Evolutionary conservation across 2,329 filamentous ascomycete species (phyloP).

Genomic region (Botrytis elliptica): DNA sequence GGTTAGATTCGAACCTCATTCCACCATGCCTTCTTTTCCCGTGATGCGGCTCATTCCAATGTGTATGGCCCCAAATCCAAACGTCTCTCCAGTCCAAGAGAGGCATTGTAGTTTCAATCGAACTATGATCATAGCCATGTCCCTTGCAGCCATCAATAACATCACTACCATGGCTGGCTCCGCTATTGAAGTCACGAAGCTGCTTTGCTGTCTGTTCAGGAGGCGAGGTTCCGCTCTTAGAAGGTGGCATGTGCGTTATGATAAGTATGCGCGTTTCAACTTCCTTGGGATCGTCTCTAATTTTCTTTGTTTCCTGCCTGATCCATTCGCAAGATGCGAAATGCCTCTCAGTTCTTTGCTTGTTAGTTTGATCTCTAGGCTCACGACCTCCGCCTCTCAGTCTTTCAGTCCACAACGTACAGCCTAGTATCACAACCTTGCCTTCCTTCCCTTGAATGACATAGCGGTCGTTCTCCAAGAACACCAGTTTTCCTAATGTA

Average conservation of each 20-base stretch:
- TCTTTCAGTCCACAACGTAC: background rate
- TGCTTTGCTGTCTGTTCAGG: background rate
- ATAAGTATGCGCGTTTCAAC: slow-evolving; percentile 6
- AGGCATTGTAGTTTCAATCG: slow-evolving; percentile 9
- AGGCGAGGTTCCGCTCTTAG: slow-evolving; percentile 4
- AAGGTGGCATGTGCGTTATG: slow-evolving; percentile 17
- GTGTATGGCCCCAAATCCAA: slow-evolving; percentile 16
- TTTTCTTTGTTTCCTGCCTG: background rate
- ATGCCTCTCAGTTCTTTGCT: background rate
- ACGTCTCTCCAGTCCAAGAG: slow-evolving; percentile 5
- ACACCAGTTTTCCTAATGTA: background rate
- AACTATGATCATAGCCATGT: background rate
- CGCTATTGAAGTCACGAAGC: background rate
- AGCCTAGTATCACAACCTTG: slow-evolving; percentile 1
- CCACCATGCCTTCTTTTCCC: slow-evolving; percentile 1
- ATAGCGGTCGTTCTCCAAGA: background rate
- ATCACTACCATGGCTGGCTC: background rate
- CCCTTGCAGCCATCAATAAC: slow-evolving; percentile 5
- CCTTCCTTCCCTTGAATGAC: background rate
- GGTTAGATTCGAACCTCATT: slow-evolving; percentile 7
- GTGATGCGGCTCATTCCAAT: slow-evolving; percentile 1
- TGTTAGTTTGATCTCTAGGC: background rate
- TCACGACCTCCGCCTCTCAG: background rate
- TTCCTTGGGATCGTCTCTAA: background rate
- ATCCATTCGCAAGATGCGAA: background rate